phyloP scores from a whole-genome alignment of 805 yeast species.

The Yarrowia yakushimensis region DNA sequence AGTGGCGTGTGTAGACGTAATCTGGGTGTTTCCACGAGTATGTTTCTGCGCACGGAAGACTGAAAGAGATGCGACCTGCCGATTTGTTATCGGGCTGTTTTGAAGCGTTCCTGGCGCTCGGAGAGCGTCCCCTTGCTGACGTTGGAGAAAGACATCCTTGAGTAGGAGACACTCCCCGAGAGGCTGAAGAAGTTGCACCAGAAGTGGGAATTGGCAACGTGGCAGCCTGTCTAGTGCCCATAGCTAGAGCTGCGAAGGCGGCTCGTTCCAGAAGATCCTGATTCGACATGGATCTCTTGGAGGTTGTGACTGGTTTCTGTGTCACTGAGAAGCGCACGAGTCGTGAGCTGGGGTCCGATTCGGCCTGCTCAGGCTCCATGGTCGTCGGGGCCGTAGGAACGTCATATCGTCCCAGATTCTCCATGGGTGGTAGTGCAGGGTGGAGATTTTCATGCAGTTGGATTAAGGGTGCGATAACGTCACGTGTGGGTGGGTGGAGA shows the following conservation, averaged over 20 bases:
- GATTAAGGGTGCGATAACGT: neutral
- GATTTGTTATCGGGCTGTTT: too few species aligned
- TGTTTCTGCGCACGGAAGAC: neutral
- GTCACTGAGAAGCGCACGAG: constrained; percentile 1
- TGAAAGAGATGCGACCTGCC: neutral
- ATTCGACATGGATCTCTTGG: neutral
- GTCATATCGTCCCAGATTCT: neutral
- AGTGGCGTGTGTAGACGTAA: constrained; percentile 39
- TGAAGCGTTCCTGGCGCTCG: too few species aligned
- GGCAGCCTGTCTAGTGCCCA: neutral
- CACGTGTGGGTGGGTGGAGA: constrained; percentile 9
- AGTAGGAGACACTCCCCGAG: neutral
- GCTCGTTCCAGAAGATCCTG: neutral
- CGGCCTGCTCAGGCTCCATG: neutral
- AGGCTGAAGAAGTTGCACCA: neutral
- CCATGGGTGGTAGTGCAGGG: neutral
- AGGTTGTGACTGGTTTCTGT: neutral
- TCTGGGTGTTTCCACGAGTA: constrained; percentile 28
- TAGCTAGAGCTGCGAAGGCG: neutral
- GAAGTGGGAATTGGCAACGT: neutral
- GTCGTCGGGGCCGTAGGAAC: neutral
- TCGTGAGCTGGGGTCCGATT: neutral
- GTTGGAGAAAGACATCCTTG: too few species aligned
- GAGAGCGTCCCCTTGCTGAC: too few species aligned
- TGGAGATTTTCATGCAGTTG: constrained; percentile 2